Percentiles rank a stretch among this genome's conserved stretches.
Conservation (phyloP, 106 monocot genomes). For the Dioscorea dumetorum region DNA sequence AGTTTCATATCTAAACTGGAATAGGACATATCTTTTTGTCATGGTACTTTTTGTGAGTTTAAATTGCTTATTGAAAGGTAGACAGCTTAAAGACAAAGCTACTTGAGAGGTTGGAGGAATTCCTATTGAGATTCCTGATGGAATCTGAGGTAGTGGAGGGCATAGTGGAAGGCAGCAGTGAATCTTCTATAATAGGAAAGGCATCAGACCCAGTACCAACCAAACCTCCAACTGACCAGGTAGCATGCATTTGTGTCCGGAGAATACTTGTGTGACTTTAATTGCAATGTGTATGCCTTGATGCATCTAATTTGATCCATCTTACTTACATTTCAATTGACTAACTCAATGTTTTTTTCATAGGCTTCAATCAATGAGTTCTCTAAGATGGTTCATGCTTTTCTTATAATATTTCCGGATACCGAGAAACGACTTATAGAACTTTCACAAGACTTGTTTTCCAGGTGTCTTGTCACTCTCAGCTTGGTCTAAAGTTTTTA, state of each 20-base stretch:
- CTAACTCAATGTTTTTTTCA: not conserved
- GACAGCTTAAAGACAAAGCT: conserved; percentile 58
- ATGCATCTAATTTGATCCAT: not conserved
- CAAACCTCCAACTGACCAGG: conserved; percentile 6
- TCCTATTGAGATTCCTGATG: conserved; percentile 39
- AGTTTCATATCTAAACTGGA: too few species aligned
- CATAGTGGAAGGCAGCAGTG: conserved; percentile 1
- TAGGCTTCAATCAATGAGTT: conserved; percentile 76
- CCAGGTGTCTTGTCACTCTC: conserved; percentile 28
- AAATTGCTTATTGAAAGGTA: conserved; percentile 22
- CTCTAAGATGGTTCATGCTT: conserved; percentile 73
- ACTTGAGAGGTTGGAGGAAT: conserved; percentile 72
- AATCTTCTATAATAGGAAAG: conserved; percentile 10
- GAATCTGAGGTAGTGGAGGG: conserved; percentile 27
- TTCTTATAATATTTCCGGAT: conserved; percentile 97
- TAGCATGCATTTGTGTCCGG: not conserved
- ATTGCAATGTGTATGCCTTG: not conserved
- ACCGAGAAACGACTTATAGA: conserved; percentile 76
- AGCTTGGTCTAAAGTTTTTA: not conserved
- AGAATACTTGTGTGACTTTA: not conserved
- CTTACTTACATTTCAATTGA: not conserved
- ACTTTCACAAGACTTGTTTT: conserved; percentile 76
- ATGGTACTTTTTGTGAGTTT: too few species aligned
- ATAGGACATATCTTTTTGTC: too few species aligned
- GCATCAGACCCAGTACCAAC: conserved; percentile 7